Percentiles rank a stretch among this genome's conserved stretches.
Evolutionary conservation across 176 grass and related monocot species (phyloP).

Genomic region (Olyra latifolia): DNA sequence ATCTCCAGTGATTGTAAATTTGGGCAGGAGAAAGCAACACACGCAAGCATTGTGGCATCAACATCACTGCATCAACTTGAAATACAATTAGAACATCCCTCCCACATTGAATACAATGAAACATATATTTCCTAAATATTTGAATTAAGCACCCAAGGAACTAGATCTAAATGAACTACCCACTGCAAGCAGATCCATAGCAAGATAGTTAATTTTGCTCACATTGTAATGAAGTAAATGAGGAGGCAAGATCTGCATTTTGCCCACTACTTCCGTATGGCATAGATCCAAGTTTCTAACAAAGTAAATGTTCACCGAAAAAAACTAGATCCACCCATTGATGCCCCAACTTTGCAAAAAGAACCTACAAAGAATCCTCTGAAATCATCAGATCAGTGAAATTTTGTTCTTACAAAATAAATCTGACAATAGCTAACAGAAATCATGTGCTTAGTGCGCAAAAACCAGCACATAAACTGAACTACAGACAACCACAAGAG

Average conservation of each 20-base stretch:
- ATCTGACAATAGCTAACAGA: not conserved
- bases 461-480: not conserved
- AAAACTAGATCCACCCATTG: constrained; percentile 7
- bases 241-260: not conserved
- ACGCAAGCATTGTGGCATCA: constrained; percentile 74
- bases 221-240: not conserved
- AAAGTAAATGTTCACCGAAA: not conserved
- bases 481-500: not conserved
- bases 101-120: not conserved
- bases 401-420: not conserved
- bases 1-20: constrained; percentile 73
- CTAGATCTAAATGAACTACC: constrained; percentile 1
- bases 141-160: not conserved
- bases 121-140: not conserved
- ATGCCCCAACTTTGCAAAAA: not conserved
- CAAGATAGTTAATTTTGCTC: not conserved
- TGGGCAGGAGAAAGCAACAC: constrained; percentile 82
- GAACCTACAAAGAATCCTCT: not conserved
- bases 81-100: constrained; percentile 36
- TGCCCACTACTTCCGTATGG: not conserved
- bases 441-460: not conserved
- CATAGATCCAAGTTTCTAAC: not conserved
- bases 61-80: constrained; percentile 69
- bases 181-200: not conserved
- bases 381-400: not conserved